These are phyloP conservation scores for Rhodotorula sp. DNA, from an alignment of 1,284 basidiomycete genomes.

Conservation along the genomic window DNA sequence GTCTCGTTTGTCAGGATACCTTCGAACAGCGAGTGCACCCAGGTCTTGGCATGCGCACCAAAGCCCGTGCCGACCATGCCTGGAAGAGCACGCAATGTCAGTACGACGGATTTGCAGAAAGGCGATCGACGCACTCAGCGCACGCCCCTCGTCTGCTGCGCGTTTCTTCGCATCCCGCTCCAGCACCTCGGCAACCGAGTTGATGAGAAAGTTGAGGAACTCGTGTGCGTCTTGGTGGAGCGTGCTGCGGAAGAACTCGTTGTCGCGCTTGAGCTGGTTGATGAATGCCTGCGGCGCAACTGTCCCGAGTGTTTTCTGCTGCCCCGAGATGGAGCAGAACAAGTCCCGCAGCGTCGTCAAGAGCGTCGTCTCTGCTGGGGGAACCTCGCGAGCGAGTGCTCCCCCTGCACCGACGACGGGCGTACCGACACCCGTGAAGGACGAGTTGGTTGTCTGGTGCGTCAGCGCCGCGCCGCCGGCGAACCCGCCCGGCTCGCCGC, in stretches of 20 bases:
- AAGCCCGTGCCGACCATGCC: constrained; percentile 42
- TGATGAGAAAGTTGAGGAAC: constrained; percentile 91
- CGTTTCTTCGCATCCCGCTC: constrained; percentile 61
- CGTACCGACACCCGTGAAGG: constrained; percentile 39
- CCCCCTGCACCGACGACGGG: constrained; percentile 40
- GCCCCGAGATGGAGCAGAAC: constrained; percentile 73
- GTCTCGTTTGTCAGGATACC: constrained; percentile 95
- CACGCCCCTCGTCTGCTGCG: constrained; percentile 27
- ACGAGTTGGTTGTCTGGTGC: constrained; percentile 23
- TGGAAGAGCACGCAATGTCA: constrained; percentile 18
- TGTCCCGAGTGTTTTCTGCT: constrained; percentile 64
- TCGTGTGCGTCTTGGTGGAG: constrained; percentile 69
- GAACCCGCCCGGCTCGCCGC: constrained; percentile 5
- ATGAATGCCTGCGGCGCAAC: constrained; percentile 85
- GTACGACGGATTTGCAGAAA: too few species aligned
- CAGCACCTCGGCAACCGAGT: constrained; percentile 89
- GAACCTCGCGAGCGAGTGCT: constrained; percentile 42
- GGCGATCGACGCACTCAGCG: constrained; percentile 12
- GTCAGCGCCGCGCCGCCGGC: constrained; percentile 23
- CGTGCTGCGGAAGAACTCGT: constrained; percentile 79
- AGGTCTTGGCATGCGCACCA: constrained; percentile 61
- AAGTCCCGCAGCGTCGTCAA: constrained; percentile 86
- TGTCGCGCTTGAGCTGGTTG: constrained; percentile 83
- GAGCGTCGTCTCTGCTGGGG: constrained; percentile 60
- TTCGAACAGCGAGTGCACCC: constrained; percentile 90